Percentiles rank a stretch among this genome's conserved stretches.
phyloP scores from a whole-genome alignment of 306 rosid species.

The Trifolium fragiferum region DNA sequence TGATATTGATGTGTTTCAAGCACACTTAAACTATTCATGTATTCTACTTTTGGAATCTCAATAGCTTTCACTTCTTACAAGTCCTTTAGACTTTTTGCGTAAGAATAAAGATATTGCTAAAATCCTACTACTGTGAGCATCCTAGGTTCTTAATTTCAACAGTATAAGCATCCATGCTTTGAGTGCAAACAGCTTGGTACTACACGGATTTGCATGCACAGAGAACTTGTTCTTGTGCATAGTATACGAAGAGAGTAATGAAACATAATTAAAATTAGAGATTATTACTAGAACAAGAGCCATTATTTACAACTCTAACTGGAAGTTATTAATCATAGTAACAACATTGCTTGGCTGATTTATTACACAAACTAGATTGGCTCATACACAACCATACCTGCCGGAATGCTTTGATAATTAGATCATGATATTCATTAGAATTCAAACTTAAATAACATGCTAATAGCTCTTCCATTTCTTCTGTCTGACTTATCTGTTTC shows the following conservation, averaged over 20 bases:
- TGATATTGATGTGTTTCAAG: not conserved
- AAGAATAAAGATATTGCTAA: constrained; percentile 10
- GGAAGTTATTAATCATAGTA: constrained; percentile 48
- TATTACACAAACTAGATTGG: constrained; percentile 48
- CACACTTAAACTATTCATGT: constrained; percentile 16
- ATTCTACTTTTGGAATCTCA: constrained; percentile 27
- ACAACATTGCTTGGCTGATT: constrained; percentile 47
- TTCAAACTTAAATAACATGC: constrained; percentile 90
- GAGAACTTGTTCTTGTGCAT: constrained; percentile 10
- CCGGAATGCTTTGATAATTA: constrained; percentile 76
- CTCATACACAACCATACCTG: constrained; percentile 82
- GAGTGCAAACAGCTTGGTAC: constrained; percentile 17
- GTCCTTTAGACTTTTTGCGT: constrained; percentile 17
- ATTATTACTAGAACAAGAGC: constrained; percentile 22
- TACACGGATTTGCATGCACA: constrained; percentile 15
- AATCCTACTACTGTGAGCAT: not conserved
- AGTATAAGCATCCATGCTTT: constrained; percentile 18
- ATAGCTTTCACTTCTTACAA: constrained; percentile 4
- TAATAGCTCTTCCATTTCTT: constrained; percentile 86
- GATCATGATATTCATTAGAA: constrained; percentile 78
- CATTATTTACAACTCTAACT: constrained; percentile 42
- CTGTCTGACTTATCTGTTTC: constrained; percentile 67
- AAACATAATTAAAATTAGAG: constrained; percentile 23
- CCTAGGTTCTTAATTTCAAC: constrained; percentile 18
- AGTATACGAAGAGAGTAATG: constrained; percentile 21